Evolutionary conservation across 1,139 yeast genomes (phyloP).

Genomic region (Debaryomyces robertsiae): DNA sequence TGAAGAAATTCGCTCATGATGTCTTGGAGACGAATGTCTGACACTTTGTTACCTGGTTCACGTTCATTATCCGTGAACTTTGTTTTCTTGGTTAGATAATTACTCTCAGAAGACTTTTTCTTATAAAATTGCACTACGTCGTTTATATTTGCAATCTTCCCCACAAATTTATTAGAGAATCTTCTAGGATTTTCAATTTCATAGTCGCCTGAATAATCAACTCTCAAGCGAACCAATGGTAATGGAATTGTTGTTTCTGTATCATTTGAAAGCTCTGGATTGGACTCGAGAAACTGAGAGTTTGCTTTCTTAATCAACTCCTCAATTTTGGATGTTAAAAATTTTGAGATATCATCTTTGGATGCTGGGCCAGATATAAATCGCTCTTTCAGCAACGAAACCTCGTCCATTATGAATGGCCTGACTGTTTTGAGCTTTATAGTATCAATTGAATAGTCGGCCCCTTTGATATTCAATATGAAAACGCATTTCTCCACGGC

Average conservation of each 20-base stretch:
- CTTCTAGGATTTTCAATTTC: slow-evolving; percentile 91
- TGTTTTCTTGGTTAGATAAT: slow-evolving; percentile 19
- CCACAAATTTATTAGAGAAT: slow-evolving; percentile 88
- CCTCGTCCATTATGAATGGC: slow-evolving; percentile 76
- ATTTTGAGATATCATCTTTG: slow-evolving; percentile 62
- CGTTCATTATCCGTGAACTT: slow-evolving; percentile 27
- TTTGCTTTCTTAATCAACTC: slow-evolving; percentile 63
- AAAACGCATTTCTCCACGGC: slow-evolving; percentile 74
- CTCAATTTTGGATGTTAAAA: slow-evolving; percentile 66
- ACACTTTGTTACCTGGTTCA: slow-evolving; percentile 20
- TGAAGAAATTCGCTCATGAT: slow-evolving; percentile 58
- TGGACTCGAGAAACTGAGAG: slow-evolving; percentile 47
- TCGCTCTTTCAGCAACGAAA: slow-evolving; percentile 55
- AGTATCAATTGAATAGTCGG: slow-evolving; percentile 62
- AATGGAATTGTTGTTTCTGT: slow-evolving; percentile 49
- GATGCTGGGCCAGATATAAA: slow-evolving; percentile 67
- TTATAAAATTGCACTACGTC: slow-evolving; percentile 78
- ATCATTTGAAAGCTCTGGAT: slow-evolving; percentile 28
- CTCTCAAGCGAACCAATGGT: slow-evolving; percentile 80
- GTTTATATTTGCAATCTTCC: slow-evolving; percentile 84
- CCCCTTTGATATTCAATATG: slow-evolving; percentile 62
- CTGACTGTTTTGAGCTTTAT: slow-evolving; percentile 73
- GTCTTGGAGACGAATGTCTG: slow-evolving; percentile 23
- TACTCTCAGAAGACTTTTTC: slow-evolving; percentile 28
- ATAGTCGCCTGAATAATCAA: slow-evolving; percentile 87